Conservation (phyloP, 352 stramenopile species). For the Aphanomyces cochlioides region DNA sequence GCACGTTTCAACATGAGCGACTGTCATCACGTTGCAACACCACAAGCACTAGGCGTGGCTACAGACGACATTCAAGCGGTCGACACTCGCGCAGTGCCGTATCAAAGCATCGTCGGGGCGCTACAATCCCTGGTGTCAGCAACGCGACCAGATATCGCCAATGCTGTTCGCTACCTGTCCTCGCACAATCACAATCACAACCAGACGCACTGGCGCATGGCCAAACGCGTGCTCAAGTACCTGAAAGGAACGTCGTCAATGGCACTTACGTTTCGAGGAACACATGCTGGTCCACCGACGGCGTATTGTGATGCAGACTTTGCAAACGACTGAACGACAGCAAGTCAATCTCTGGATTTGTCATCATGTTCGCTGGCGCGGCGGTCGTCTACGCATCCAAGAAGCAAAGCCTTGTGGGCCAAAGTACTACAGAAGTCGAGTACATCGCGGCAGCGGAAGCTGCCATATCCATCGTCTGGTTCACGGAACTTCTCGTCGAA, state of each 20-base stretch:
- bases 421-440: no score
- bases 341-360: no score
- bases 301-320: conserved; percentile 1
- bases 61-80: no score
- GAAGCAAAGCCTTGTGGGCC: no score
- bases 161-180: not conserved
- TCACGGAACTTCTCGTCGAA: no score
- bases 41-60: no score
- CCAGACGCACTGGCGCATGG: conserved; percentile 1
- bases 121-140: not conserved
- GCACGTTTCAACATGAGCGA: not conserved
- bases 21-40: not conserved
- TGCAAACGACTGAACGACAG: conserved; percentile 1
- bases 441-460: no score
- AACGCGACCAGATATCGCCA: not conserved
- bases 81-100: no score
- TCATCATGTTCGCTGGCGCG: no score
- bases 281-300: not conserved
- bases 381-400: no score
- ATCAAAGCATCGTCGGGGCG: no score
- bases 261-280: not conserved
- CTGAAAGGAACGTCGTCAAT: not conserved
- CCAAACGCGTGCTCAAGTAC: conserved; percentile 20
- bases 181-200: not conserved
- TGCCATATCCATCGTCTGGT: no score